Conservation (phyloP, 306 rosid species). For the Quillaja saponaria region DNA sequence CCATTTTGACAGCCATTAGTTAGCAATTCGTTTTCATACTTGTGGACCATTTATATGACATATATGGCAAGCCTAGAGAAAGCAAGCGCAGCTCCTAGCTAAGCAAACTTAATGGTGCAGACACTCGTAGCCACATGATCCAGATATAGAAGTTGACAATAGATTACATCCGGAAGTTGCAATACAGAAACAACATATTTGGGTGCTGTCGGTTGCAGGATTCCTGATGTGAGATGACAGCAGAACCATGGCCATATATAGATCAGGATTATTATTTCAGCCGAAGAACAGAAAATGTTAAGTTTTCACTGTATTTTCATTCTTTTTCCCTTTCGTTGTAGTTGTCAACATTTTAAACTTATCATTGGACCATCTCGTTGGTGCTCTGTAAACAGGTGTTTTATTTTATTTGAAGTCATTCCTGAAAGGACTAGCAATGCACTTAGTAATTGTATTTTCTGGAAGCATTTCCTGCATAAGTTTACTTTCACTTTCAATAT, state of each 20-base stretch:
- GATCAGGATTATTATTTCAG: background rate
- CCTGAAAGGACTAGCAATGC: no score
- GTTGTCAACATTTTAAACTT: slow-evolving; percentile 18
- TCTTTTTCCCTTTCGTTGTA: background rate
- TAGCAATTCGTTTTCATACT: slow-evolving; percentile 87
- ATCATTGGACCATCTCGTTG: slow-evolving; percentile 12
- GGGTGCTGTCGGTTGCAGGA: slow-evolving; percentile 1
- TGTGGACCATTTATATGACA: slow-evolving; percentile 91
- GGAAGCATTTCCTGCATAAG: background rate
- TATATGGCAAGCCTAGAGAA: slow-evolving; percentile 88
- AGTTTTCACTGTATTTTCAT: no score
- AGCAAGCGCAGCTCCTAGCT: slow-evolving; percentile 42
- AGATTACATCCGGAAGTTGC: slow-evolving; percentile 29
- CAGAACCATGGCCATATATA: slow-evolving; percentile 9
- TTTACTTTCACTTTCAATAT: background rate
- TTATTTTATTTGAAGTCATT: slow-evolving; percentile 14
- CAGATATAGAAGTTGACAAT: slow-evolving; percentile 8
- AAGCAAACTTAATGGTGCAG: slow-evolving; percentile 22
- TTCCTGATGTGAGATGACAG: slow-evolving; percentile 23
- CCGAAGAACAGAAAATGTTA: no score
- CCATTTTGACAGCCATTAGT: slow-evolving; percentile 72
- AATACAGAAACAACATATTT: slow-evolving; percentile 18
- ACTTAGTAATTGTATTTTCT: background rate
- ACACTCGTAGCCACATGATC: slow-evolving; percentile 22
- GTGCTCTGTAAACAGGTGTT: slow-evolving; percentile 20